A percentile compares a stretch with the other conserved stretches of the same genome.
These are phyloP conservation scores for Plectranthus barbatus DNA, from an alignment of 257 asterid species.

Conservation along the genomic window DNA sequence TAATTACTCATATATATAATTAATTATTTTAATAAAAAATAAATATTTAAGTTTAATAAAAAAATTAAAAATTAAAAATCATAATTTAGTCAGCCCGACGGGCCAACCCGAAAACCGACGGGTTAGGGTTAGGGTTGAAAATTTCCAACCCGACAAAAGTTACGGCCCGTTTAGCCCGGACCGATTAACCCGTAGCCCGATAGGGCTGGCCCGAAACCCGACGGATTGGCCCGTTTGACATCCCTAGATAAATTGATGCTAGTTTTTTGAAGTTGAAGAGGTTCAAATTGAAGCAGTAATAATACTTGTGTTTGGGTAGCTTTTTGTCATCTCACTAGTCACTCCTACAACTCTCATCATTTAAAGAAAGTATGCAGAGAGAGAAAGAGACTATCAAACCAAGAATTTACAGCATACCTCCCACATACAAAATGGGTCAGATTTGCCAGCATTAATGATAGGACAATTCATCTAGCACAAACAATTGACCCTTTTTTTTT, in stretches of 20 bases:
- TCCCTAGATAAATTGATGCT: neutral
- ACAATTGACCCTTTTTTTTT: neutral
- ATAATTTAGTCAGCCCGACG: no score
- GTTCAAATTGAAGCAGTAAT: neutral
- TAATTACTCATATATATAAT: no score
- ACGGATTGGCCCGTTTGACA: no score
- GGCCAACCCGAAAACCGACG: no score
- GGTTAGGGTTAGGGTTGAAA: no score
- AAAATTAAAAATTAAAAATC: no score
- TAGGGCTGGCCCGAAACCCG: no score
- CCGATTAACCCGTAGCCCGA: no score
- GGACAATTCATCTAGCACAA: slow-evolving; percentile 22
- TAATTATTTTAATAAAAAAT: no score
- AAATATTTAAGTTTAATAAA: no score
- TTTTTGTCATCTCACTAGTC: slow-evolving; percentile 12
- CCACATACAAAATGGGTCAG: slow-evolving; percentile 20
- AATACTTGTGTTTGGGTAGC: neutral
- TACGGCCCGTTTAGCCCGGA: no score
- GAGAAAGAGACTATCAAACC: slow-evolving; percentile 11
- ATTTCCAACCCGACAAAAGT: no score
- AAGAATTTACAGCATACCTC: slow-evolving; percentile 15
- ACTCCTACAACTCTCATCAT: slow-evolving; percentile 5
- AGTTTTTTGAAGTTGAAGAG: neutral
- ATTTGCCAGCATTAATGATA: slow-evolving; percentile 22
- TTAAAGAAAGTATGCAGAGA: slow-evolving; percentile 1